Conservation (phyloP, 345 rosid genomes). For the Acer yangbiense region DNA sequence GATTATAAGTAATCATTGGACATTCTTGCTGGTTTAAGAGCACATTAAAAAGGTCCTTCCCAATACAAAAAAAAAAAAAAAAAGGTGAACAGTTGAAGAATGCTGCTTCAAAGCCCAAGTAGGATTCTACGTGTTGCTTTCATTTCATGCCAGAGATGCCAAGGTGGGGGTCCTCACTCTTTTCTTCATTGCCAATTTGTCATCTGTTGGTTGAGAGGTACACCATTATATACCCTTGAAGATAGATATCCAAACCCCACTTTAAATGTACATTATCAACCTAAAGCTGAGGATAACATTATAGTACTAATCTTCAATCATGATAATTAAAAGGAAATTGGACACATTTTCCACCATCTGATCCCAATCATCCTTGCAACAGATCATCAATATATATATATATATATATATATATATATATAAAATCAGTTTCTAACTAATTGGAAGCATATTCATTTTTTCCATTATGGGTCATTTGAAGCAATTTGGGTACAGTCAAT, state of each 20-base stretch:
- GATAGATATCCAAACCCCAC: constrained; percentile 13
- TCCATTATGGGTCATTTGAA: background rate
- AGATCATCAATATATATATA: no score
- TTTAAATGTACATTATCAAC: background rate
- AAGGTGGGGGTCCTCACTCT: background rate
- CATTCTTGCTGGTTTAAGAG: background rate
- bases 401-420: no score
- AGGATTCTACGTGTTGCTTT: background rate
- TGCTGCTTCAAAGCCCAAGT: background rate
- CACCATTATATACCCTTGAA: constrained; percentile 6
- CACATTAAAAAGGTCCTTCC: background rate
- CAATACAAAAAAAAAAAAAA: background rate
- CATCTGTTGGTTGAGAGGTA: constrained; percentile 4
- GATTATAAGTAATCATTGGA: background rate
- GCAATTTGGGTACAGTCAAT: background rate
- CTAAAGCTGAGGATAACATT: background rate
- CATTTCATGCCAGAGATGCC: background rate
- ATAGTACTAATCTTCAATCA: background rate
- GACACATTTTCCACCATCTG: background rate
- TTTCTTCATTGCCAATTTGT: background rate
- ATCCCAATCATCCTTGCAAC: background rate
- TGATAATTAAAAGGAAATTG: background rate
- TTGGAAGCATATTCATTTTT: background rate
- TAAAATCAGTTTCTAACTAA: background rate
- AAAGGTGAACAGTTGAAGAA: no score